Conservation (phyloP, 2,329 filamentous ascomycete species). For the Sodiomyces alkalinus region DNA sequence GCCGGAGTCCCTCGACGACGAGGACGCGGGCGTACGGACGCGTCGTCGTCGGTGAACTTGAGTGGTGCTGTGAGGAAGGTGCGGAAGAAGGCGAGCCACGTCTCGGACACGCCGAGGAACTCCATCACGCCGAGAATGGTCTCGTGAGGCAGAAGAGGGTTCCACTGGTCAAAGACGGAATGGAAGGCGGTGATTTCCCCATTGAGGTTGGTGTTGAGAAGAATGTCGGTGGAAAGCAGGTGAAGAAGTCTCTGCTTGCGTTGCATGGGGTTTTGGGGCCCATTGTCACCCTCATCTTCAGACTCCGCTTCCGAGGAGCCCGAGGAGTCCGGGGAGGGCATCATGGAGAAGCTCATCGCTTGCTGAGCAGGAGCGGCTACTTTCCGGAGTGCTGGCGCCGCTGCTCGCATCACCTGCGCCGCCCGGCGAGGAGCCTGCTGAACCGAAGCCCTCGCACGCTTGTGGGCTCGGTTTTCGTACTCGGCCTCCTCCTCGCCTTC, state of each 20-base stretch:
- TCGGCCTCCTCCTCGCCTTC: constrained; percentile 25
- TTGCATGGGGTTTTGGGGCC: constrained; percentile 15
- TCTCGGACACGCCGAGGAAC: constrained; percentile 41
- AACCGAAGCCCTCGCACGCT: no score
- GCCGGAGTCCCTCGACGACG: constrained; percentile 44
- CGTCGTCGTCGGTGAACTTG: constrained; percentile 38
- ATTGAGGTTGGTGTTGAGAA: constrained; percentile 26
- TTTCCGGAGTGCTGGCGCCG: constrained; percentile 1
- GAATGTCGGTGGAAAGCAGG: constrained; percentile 29
- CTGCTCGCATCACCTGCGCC: neutral
- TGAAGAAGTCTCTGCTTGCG: constrained; percentile 33
- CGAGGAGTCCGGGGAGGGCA: neutral
- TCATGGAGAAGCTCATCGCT: no score
- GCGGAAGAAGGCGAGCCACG: constrained; percentile 43
- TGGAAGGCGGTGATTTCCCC: constrained; percentile 29
- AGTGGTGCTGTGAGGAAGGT: constrained; percentile 44
- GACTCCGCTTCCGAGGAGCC: constrained; percentile 12
- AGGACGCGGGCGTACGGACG: constrained; percentile 22
- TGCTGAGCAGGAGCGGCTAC: no score
- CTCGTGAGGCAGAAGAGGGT: constrained; percentile 32
- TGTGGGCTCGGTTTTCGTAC: constrained; percentile 6
- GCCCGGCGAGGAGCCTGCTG: neutral
- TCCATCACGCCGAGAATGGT: constrained; percentile 41
- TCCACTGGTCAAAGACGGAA: constrained; percentile 28
- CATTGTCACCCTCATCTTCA: constrained; percentile 21